phyloP scores from a whole-genome alignment of 1,139 yeast species.

The Candida sp. region DNA sequence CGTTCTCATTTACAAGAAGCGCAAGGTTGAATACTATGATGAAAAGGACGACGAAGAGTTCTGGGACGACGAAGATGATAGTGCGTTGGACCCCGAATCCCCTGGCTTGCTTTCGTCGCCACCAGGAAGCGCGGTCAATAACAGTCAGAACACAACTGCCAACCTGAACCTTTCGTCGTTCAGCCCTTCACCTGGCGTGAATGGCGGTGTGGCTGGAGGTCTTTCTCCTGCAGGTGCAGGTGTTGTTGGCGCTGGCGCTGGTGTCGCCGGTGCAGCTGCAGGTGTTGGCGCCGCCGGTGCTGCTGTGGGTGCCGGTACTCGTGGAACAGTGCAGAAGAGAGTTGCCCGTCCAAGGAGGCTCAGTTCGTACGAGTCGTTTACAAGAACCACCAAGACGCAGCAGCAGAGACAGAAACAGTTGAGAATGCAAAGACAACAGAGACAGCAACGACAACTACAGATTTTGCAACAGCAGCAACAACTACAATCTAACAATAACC shows the following conservation, averaged over 20 bases:
- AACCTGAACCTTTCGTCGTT: constrained; percentile 1
- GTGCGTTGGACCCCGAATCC: background rate
- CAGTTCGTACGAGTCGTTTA: constrained; percentile 51
- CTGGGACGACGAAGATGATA: constrained; percentile 19
- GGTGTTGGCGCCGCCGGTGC: background rate
- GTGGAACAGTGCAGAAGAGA: constrained; percentile 6
- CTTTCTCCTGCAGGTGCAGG: constrained; percentile 1
- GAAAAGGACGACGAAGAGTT: constrained; percentile 15
- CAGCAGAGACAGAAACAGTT: constrained; percentile 16
- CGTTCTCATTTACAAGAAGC: constrained; percentile 34
- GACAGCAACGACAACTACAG: constrained; percentile 13
- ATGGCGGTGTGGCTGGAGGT: background rate
- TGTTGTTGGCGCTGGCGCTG: background rate
- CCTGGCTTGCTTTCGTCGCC: constrained; percentile 1
- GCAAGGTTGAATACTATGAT: constrained; percentile 24
- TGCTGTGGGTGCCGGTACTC: background rate
- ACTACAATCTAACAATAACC: constrained; percentile 12
- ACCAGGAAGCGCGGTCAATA: background rate
- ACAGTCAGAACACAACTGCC: constrained; percentile 1
- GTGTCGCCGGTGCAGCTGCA: background rate
- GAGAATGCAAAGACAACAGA: constrained; percentile 9
- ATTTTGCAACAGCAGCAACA: constrained; percentile 11
- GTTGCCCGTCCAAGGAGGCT: constrained; percentile 27
- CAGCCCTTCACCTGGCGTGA: background rate
- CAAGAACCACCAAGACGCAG: constrained; percentile 30